These are phyloP conservation scores for Azolla pinnata DNA, from an alignment of 75 land plant species.

Conservation along the genomic window DNA sequence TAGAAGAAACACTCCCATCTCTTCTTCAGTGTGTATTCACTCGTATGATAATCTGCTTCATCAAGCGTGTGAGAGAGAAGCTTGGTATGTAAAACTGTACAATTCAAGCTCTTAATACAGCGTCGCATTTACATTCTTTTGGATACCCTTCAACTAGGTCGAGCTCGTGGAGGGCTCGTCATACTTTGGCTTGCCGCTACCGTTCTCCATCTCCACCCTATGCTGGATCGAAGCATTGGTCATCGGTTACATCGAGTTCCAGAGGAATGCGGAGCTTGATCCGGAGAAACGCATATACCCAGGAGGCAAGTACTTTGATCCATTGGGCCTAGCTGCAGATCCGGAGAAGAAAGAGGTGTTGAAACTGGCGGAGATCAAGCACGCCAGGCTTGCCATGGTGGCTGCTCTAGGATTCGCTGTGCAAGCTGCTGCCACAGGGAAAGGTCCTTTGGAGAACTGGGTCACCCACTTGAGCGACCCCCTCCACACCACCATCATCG, in stretches of 20 bases:
- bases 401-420: constrained; percentile 85
- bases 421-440: constrained; percentile 87
- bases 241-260: constrained; percentile 94
- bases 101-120: too few relatives aligned
- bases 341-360: constrained; percentile 76
- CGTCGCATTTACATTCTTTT: too few relatives aligned
- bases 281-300: constrained; percentile 95
- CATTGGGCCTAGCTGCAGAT: constrained; percentile 73
- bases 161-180: constrained; percentile 86
- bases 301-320: constrained; percentile 78
- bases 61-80: neutral
- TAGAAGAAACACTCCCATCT: too few relatives aligned
- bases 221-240: constrained; percentile 79
- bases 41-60: neutral
- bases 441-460: constrained; percentile 96
- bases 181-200: constrained; percentile 82
- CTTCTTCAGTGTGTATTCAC: neutral
- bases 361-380: constrained; percentile 95
- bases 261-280: constrained; percentile 82
- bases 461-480: constrained; percentile 90
- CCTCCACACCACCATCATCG: constrained; percentile 93
- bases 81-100: neutral
- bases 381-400: constrained; percentile 96
- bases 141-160: constrained; percentile 32
- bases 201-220: constrained; percentile 70